A percentile compares a stretch with the other conserved stretches of the same genome.
These are phyloP conservation scores for Westerdykella aurantiaca DNA, from an alignment of 2,329 filamentous ascomycete genomes.

Conservation along the genomic window DNA sequence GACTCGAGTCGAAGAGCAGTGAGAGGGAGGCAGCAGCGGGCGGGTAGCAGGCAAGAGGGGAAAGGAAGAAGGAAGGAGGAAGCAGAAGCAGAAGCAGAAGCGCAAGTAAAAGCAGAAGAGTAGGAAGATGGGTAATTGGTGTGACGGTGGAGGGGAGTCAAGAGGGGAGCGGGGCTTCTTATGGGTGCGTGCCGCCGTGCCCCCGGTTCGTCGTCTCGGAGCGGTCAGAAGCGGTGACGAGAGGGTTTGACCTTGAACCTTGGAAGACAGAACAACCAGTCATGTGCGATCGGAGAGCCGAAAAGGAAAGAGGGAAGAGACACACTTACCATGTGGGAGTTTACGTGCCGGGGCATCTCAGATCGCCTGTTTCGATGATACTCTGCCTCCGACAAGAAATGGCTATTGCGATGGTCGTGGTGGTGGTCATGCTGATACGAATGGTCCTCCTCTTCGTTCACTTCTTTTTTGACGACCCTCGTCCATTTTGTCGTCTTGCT, in stretches of 20 bases:
- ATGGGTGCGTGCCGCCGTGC: neutral
- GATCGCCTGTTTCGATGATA: neutral
- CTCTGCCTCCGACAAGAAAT: neutral
- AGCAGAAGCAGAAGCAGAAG: constrained; percentile 14
- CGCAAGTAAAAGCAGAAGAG: constrained; percentile 10
- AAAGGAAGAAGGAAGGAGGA: constrained; percentile 10
- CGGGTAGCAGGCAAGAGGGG: neutral
- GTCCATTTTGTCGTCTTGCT: neutral
- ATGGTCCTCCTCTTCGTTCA: neutral
- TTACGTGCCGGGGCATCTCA: neutral
- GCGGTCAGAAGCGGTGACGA: neutral
- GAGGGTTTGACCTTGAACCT: too few species aligned
- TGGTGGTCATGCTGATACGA: neutral
- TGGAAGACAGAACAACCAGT: neutral
- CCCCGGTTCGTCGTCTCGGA: neutral
- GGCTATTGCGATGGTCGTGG: neutral
- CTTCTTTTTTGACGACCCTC: neutral
- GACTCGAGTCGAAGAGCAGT: constrained; percentile 1
- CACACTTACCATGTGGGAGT: neutral
- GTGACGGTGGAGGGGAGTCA: too few species aligned
- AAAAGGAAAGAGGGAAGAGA: too few species aligned
- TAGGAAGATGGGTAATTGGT: too few species aligned
- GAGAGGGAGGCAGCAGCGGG: constrained; percentile 1
- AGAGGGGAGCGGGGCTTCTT: neutral
- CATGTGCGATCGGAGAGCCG: neutral